Evolutionary conservation across 1,139 yeast genomes (phyloP), one percentile per base, ranked within the genome.

Genomic region (Yamadazyma blattariae): DNA sequence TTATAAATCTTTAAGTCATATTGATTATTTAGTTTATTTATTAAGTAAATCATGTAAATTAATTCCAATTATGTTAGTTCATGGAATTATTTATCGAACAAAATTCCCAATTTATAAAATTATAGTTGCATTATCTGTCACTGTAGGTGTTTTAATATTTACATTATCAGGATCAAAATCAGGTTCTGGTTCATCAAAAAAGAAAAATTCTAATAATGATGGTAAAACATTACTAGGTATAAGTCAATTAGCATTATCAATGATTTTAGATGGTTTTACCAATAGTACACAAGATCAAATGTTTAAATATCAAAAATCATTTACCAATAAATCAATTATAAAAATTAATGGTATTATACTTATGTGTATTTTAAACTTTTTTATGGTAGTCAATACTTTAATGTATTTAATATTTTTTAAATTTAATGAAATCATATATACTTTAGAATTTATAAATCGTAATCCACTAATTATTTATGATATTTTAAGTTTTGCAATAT

Each of bases 11-110:
- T 66, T 92, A 43, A 70, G 74, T 35, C 88, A 92, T 54, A 94
- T 92, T 29, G 96, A 88, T 55, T 92, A 87, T 54, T 67, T 92
- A 52, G 84, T 95, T 0, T 82, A 78, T 49, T 72, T 92, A 46
- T 71, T 92, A 42, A 96, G 97, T 26, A 92, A 92, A 56, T 84
- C 96, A 34, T 92, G 98, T 57, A 92, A 92, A 53, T 71, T 92
- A 56, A 78, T 92, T 23, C 99, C 99, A 0, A 95, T 90, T 17
- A 82, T 92, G 84, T 57, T 86, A 24, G 83, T 92, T 3, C 97
- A 89, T 52, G 63, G 82, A 42, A 48, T 80, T n/a, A 54, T 86
- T 17, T 92, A 89, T 60, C 71, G 83, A 27, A 78, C 87, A 6
- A 65, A 62, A 38, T 92, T 87, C 57, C 92, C 96, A 0, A 37